A percentile compares a stretch with the other conserved stretches of the same genome.
phyloP scores from a whole-genome alignment of 2,329 filamentous ascomycete species.

The Arthrinium puccinioides region DNA sequence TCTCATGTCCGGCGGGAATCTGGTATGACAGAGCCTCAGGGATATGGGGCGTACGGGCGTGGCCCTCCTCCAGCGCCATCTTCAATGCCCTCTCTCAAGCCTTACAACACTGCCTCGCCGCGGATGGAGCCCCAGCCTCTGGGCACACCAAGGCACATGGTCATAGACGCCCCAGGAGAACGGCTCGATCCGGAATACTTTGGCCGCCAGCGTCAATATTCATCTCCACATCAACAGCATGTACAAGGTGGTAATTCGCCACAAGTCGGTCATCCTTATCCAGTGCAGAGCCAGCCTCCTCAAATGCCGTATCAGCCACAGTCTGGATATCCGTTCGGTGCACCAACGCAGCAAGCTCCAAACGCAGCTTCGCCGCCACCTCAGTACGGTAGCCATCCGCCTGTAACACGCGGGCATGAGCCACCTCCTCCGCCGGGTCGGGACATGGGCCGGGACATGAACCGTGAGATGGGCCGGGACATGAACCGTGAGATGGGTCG shows the following conservation, averaged over 20 bases:
- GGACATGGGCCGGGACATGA: slow-evolving; percentile 5
- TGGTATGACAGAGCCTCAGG: slow-evolving; percentile 27
- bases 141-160: slow-evolving; percentile 37
- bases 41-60: slow-evolving; percentile 39
- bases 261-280: slow-evolving; percentile 39
- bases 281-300: slow-evolving; percentile 28
- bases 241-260: slow-evolving; percentile 42
- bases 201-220: slow-evolving; percentile 24
- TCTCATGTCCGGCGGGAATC: slow-evolving; percentile 40
- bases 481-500: slow-evolving; percentile 1
- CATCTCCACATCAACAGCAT: slow-evolving; percentile 23
- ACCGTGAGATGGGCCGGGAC: background rate
- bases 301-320: slow-evolving; percentile 36
- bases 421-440: slow-evolving; percentile 18
- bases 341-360: slow-evolving; percentile 29
- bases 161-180: slow-evolving; percentile 24
- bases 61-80: slow-evolving; percentile 29
- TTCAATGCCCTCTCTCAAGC: slow-evolving; percentile 49
- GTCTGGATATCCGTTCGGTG: slow-evolving; percentile 34
- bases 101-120: slow-evolving; percentile 42
- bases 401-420: slow-evolving; percentile 36
- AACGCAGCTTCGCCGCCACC: slow-evolving; percentile 44
- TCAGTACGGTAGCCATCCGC: slow-evolving; percentile 45
- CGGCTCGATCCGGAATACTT: slow-evolving; percentile 42
- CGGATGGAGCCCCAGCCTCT: slow-evolving; percentile 34